Conservation (phyloP, 179 eudicot genomes). For the Corrigiola litoralis region DNA sequence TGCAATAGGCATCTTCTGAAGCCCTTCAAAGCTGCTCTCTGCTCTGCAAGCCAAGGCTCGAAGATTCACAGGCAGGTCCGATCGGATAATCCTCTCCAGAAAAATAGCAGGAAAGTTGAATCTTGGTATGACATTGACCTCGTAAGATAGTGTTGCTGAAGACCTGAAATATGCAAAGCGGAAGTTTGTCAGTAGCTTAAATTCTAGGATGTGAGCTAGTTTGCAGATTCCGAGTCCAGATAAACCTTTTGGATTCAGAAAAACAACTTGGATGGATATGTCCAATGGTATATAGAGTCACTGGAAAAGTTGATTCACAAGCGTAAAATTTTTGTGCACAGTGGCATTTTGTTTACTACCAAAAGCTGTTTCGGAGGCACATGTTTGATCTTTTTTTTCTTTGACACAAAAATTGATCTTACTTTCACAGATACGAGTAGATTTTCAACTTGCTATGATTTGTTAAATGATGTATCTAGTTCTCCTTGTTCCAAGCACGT, state of each 20-base stretch:
- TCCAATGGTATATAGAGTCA: too few species aligned
- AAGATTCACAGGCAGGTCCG: conserved; percentile 97
- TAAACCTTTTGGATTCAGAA: background rate
- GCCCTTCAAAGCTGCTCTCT: conserved; percentile 55
- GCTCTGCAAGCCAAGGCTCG: conserved; percentile 93
- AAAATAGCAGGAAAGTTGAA: conserved; percentile 94
- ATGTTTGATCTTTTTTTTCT: too few species aligned
- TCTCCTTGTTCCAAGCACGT: too few species aligned
- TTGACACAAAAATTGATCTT: too few species aligned
- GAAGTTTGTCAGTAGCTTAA: background rate
- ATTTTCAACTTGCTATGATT: too few species aligned
- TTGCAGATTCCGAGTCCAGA: background rate
- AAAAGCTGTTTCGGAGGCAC: too few species aligned
- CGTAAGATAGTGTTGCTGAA: conserved; percentile 78
- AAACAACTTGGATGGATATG: background rate
- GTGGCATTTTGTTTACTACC: too few species aligned
- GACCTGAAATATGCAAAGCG: conserved; percentile 3
- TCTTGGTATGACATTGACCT: conserved; percentile 92
- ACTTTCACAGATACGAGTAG: too few species aligned
- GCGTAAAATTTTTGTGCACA: too few species aligned
- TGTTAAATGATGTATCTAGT: too few species aligned
- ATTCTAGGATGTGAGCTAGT: background rate
- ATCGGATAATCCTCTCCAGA: conserved; percentile 87
- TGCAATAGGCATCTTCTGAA: conserved; percentile 29
- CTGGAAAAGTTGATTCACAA: too few species aligned